Conservation (phyloP, 1,139 yeast genomes). For the Blastobotrys indianensis region DNA sequence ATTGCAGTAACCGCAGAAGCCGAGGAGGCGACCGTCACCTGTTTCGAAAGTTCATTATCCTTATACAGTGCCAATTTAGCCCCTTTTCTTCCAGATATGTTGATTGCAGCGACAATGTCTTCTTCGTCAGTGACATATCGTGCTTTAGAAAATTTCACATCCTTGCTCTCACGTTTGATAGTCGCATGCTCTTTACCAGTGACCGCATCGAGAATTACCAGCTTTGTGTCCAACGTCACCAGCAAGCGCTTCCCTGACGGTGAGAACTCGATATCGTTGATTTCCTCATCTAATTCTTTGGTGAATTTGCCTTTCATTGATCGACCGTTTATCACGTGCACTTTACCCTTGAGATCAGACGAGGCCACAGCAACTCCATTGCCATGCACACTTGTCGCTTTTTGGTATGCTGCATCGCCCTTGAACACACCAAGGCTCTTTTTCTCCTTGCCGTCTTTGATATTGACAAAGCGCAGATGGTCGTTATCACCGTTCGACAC, state of each 20-base stretch:
- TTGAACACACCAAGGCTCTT: constrained; percentile 43
- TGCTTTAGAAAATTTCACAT: constrained; percentile 47
- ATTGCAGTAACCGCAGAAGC: constrained; percentile 65
- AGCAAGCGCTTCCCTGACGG: constrained; percentile 23
- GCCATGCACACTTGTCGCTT: constrained; percentile 21
- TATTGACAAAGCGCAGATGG: constrained; percentile 63
- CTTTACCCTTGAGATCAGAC: constrained; percentile 18
- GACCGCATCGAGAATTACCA: constrained; percentile 21
- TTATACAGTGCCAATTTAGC: constrained; percentile 29
- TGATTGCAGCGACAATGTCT: constrained; percentile 52
- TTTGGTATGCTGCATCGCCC: constrained; percentile 21
- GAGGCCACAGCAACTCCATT: constrained; percentile 23
- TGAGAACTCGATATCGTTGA: constrained; percentile 23
- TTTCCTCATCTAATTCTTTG: constrained; percentile 6
- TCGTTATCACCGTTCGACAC: constrained; percentile 60
- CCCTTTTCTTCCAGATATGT: constrained; percentile 29
- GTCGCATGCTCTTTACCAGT: constrained; percentile 22
- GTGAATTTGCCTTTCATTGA: constrained; percentile 9
- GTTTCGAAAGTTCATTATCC: constrained; percentile 20
- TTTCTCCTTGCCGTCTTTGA: constrained; percentile 26
- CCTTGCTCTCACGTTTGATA: constrained; percentile 16
- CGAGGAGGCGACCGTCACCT: constrained; percentile 27
- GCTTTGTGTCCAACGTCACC: constrained; percentile 18
- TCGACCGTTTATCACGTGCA: constrained; percentile 16
- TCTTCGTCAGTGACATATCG: constrained; percentile 48